Evolutionary conservation across 2,329 filamentous ascomycete genomes (phyloP).

Genomic region (Biscogniauxia mediterranea): DNA sequence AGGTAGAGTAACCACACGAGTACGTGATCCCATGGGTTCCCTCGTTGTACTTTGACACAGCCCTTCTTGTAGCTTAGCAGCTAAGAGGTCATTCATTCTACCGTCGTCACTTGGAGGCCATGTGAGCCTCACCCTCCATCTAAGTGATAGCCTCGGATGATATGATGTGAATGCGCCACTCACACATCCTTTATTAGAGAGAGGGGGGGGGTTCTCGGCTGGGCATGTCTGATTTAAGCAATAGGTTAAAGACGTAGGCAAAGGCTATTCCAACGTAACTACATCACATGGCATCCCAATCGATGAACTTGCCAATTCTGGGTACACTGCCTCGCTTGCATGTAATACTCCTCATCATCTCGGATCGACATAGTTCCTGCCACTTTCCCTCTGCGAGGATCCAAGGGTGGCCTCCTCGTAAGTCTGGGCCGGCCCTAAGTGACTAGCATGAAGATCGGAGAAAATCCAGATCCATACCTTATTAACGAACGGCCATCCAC

Average conservation of each 20-base stretch:
- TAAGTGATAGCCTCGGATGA: background rate
- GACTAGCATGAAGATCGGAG: background rate
- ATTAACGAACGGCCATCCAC: background rate
- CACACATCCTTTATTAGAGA: too few species aligned
- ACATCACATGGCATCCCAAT: background rate
- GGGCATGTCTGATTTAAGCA: background rate
- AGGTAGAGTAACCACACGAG: too few species aligned
- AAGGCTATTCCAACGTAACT: background rate
- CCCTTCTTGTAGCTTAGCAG: too few species aligned
- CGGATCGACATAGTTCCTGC: slow-evolving; percentile 30
- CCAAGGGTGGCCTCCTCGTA: slow-evolving; percentile 4
- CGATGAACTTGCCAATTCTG: background rate
- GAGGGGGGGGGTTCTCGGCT: background rate
- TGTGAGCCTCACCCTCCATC: background rate
- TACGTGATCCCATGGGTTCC: too few species aligned
- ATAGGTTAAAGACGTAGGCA: background rate
- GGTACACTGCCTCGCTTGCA: background rate
- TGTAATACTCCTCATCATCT: slow-evolving; percentile 26
- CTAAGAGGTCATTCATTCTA: too few species aligned
- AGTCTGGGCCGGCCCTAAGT: slow-evolving; percentile 2
- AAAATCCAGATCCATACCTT: background rate
- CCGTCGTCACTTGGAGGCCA: too few species aligned
- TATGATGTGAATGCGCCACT: background rate
- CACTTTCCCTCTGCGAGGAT: slow-evolving; percentile 8
- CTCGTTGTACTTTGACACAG: too few species aligned